phyloP scores from a whole-genome alignment of 306 rosid genomes.

The Malus domestica region DNA sequence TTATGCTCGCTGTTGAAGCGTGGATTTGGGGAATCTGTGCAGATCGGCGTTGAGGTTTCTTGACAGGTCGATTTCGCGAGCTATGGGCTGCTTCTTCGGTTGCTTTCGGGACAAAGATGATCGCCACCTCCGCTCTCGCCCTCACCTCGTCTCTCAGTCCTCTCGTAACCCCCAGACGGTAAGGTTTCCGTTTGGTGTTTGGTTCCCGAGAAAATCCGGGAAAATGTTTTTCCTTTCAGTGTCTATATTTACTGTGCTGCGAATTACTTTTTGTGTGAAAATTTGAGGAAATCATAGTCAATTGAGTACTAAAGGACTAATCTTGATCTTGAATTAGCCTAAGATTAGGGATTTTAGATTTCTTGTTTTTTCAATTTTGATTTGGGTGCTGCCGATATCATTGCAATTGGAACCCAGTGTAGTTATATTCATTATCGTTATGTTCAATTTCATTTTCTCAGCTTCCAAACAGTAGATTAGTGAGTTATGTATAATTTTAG shows the following conservation, averaged over 20 bases:
- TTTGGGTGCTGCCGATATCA: background rate
- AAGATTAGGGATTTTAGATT: background rate
- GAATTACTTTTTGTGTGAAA: background rate
- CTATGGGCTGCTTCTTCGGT: slow-evolving; percentile 85
- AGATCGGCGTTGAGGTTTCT: slow-evolving; percentile 51
- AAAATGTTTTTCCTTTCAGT: background rate
- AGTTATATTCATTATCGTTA: background rate
- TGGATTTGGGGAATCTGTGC: slow-evolving; percentile 35
- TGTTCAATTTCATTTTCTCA: background rate
- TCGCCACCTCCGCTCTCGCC: slow-evolving; percentile 27
- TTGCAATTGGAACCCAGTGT: background rate
- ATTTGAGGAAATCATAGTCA: background rate
- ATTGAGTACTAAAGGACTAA: background rate
- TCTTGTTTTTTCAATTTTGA: background rate
- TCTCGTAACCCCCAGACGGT: slow-evolving; percentile 33
- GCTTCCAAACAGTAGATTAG: background rate
- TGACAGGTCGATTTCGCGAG: slow-evolving; percentile 44
- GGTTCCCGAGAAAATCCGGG: background rate
- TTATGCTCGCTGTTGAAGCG: slow-evolving; percentile 45
- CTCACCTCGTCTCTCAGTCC: slow-evolving; percentile 29
- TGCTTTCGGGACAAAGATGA: slow-evolving; percentile 61
- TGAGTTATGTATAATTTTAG: background rate
- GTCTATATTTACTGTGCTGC: background rate
- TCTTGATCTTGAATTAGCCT: background rate
- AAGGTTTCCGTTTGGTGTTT: slow-evolving; percentile 9